Percentiles rank a stretch among this genome's conserved stretches.
Evolutionary conservation across 2,329 filamentous ascomycete genomes (phyloP).

Genomic region (Aureobasidium mangrovei): DNA sequence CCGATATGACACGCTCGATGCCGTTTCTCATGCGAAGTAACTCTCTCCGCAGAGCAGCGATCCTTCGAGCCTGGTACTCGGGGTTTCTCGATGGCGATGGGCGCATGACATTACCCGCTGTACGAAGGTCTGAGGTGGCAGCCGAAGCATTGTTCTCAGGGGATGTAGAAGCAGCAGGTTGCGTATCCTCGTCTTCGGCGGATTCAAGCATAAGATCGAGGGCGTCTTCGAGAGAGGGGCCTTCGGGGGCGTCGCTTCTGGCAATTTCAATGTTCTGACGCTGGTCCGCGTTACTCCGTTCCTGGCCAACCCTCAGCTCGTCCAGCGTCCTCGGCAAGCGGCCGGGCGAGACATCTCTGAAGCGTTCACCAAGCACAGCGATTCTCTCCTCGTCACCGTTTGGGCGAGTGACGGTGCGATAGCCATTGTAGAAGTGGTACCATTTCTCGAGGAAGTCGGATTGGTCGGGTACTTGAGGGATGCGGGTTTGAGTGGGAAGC

Average conservation of each 20-base stretch:
- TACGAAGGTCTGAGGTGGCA: neutral
- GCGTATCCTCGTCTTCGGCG: conserved; percentile 22
- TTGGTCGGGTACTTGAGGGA: conserved; percentile 41
- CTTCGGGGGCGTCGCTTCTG: conserved; percentile 13
- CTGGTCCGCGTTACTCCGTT: conserved; percentile 23
- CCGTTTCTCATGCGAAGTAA: conserved; percentile 30
- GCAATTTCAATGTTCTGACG: conserved; percentile 15
- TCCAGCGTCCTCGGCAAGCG: conserved; percentile 39
- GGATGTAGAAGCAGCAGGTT: neutral
- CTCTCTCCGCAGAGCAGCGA: conserved; percentile 30
- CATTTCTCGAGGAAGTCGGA: conserved; percentile 37
- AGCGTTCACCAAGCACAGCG: conserved; percentile 39
- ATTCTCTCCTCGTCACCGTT: conserved; percentile 39
- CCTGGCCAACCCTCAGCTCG: conserved; percentile 32
- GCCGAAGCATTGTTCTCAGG: neutral
- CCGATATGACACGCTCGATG: conserved; percentile 30
- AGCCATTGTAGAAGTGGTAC: conserved; percentile 43
- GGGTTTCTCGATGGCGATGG: conserved; percentile 22
- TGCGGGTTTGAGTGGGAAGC: conserved; percentile 35
- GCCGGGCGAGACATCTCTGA: conserved; percentile 39
- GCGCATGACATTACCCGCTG: conserved; percentile 15
- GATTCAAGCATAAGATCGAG: conserved; percentile 27
- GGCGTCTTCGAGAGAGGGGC: conserved; percentile 26
- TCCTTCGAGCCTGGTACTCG: conserved; percentile 28
- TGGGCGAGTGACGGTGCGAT: conserved; percentile 30